phyloP scores from a whole-genome alignment of 805 yeast species.

The Yarrowia osloensis region DNA sequence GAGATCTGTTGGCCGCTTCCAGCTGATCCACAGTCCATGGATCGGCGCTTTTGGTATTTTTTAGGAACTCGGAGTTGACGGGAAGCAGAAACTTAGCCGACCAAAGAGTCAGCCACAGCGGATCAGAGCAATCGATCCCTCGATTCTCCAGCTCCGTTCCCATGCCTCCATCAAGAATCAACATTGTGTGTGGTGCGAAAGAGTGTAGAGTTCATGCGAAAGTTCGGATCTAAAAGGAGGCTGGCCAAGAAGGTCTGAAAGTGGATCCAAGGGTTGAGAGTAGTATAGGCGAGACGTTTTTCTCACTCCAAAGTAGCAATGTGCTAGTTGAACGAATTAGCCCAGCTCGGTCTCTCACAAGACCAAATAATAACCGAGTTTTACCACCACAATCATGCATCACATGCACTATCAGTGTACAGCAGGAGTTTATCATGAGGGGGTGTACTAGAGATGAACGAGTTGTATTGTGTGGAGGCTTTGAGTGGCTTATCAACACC shows the following conservation, averaged over 20 bases:
- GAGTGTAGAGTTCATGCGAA: background rate
- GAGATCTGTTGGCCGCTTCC: background rate
- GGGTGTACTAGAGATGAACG: too few species aligned
- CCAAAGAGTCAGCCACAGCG: slow-evolving; percentile 52
- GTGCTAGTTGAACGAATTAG: too few species aligned
- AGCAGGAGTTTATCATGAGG: background rate
- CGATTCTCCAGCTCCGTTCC: slow-evolving; percentile 62
- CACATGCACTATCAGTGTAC: slow-evolving; percentile 11
- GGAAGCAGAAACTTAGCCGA: slow-evolving; percentile 47
- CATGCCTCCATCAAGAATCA: slow-evolving; percentile 60
- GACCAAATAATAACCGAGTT: background rate
- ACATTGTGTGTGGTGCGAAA: background rate
- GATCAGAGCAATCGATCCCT: slow-evolving; percentile 49
- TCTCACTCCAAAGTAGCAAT: too few species aligned
- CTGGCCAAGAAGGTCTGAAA: background rate
- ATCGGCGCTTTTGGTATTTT: background rate
- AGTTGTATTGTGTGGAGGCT: too few species aligned
- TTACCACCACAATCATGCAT: background rate
- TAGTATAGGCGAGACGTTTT: too few species aligned
- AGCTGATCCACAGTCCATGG: slow-evolving; percentile 3
- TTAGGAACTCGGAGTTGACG: background rate
- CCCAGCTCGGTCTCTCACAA: too few species aligned
- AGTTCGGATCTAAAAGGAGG: background rate
- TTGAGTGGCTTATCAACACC: too few species aligned
- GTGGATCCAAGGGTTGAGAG: background rate